phyloP scores from a whole-genome alignment of 371 early-diverging fungal species.

The Syncephalis fuscata region DNA sequence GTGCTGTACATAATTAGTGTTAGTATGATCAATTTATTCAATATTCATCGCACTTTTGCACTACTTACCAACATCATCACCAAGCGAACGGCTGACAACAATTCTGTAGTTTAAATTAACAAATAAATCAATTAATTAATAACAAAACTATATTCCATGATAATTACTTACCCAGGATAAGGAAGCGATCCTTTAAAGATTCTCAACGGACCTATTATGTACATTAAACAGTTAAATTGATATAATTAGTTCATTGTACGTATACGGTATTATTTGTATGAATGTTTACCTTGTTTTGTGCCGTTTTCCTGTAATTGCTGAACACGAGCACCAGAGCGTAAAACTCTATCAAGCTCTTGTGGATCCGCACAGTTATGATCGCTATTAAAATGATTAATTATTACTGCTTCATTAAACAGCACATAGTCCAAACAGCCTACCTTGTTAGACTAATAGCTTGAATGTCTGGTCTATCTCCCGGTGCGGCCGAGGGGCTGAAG shows the following conservation, averaged over 20 bases:
- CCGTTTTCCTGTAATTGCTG: background rate
- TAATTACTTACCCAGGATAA: background rate
- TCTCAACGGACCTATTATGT: background rate
- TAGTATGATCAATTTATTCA: background rate
- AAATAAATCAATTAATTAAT: background rate
- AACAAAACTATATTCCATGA: background rate
- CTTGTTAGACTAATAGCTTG: background rate
- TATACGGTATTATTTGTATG: background rate
- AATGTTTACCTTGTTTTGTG: background rate
- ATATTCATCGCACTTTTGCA: background rate
- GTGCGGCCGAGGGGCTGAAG: too few species aligned
- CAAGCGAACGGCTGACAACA: background rate
- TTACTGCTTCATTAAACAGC: too few species aligned
- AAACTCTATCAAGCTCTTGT: background rate
- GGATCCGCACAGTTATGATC: slow-evolving; percentile 1
- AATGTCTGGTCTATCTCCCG: background rate
- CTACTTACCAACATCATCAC: background rate
- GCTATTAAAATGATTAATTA: too few species aligned
- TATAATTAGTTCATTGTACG: background rate
- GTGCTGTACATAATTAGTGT: background rate
- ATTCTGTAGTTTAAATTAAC: background rate
- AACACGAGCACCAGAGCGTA: background rate
- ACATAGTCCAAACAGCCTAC: too few species aligned
- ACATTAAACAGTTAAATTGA: too few species aligned
- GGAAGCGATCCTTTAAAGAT: slow-evolving; percentile 1